Evolutionary conservation across 495 filamentous ascomycete genomes (phyloP), one percentile per base, ranked within the genome.

Genomic region (Talaromyces thailandensis): DNA sequence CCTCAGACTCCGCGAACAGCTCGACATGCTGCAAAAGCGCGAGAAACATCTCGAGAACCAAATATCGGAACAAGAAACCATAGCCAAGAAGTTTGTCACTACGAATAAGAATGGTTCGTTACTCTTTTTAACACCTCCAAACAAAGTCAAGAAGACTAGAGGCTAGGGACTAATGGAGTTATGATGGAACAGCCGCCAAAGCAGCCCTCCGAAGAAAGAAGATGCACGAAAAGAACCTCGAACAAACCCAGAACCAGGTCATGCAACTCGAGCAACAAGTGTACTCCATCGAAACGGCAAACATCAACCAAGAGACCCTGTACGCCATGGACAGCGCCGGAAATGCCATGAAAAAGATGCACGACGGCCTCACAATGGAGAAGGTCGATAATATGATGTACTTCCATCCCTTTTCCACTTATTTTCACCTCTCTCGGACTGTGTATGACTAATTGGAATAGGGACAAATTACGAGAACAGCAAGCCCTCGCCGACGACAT

Each of bases 11-110:
- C 88, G 94, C 62, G 80, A 86, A 67, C 93, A 96, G 82, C 81
- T 98, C 26, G 92, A 96, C 65, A 96, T 97, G 93, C 82, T 99
- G 65, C 91, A 95, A 76, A 99, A 99, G 83, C 82, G 95, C 51
- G 92, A 99, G 78, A 88, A 83, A 70, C 91, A 98, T 70, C 78
- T 97, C 51, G 89, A 93, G 73, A 86, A 82, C 64, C 92, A 94
- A 79, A 96, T 97, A 77, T 86, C 87, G 16, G 92, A 98, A 74
- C 94, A 99, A 72, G 94, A 98, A 71, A 81, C 84, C 40, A 82
- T 93, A 64, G 95, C 94, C n/a, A 82, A 89, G 76, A 96, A 96
- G 81, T 85, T 93, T 65, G 86, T 96, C 25, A 87, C 81, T 68
- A 82, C 88, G 45, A 98, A 99, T 81, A 96, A 96, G 76, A 91